Percentiles rank a stretch among this genome's conserved stretches.
phyloP scores from a whole-genome alignment of 179 eudicot genomes.

The Patellifolia procumbens region DNA sequence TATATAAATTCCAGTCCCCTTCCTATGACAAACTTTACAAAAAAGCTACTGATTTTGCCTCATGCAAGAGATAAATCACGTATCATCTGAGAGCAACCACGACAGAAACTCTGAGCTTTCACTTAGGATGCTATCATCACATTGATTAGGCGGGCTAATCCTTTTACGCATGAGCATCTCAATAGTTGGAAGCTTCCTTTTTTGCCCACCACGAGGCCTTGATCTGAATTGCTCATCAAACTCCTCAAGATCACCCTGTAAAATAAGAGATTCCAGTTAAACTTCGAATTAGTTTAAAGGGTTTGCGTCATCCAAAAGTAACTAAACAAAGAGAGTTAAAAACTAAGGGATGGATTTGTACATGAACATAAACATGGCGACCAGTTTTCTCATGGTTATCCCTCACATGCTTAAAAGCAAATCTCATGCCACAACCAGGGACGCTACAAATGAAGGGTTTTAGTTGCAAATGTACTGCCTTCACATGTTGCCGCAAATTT shows the following conservation, averaged over 20 bases:
- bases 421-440: slow-evolving; percentile 73
- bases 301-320: neutral
- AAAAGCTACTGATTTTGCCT: neutral
- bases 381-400: slow-evolving; percentile 71
- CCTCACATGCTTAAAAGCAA: slow-evolving; percentile 82
- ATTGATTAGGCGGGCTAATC: slow-evolving; percentile 46
- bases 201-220: slow-evolving; percentile 74
- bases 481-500: slow-evolving; percentile 68
- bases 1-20: too few species aligned
- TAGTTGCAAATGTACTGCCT: slow-evolving; percentile 40
- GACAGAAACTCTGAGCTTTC: slow-evolving; percentile 51
- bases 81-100: slow-evolving; percentile 52
- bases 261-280: neutral
- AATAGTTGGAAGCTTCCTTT: slow-evolving; percentile 53
- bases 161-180: slow-evolving; percentile 70
- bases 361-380: slow-evolving; percentile 44
- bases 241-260: slow-evolving; percentile 89
- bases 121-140: slow-evolving; percentile 31
- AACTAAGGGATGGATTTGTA: neutral
- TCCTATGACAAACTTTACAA: neutral
- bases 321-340: neutral
- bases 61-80: slow-evolving; percentile 10
- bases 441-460: slow-evolving; percentile 49
- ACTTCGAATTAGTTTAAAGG: neutral
- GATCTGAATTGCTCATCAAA: slow-evolving; percentile 65